Percentiles rank a stretch among this genome's conserved stretches.
Evolutionary conservation across 495 filamentous ascomycete species (phyloP).

Genomic region (Glonium stellatum): DNA sequence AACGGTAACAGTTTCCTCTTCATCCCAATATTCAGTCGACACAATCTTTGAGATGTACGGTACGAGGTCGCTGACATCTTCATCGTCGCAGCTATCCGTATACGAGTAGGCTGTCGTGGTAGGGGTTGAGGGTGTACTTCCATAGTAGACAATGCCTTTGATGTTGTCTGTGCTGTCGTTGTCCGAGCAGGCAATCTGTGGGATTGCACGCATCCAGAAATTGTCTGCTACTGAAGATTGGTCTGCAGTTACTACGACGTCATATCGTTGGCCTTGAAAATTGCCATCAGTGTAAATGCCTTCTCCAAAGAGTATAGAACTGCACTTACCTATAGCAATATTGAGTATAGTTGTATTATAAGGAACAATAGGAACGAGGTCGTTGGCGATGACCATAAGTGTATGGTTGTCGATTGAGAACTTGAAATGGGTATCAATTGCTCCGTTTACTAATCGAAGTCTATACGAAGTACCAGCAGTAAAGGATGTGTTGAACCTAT

Average conservation of each 20-base stretch:
- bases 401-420: constrained; percentile 46
- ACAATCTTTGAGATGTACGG: constrained; percentile 24
- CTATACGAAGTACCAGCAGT: constrained; percentile 41
- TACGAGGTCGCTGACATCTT: constrained; percentile 27
- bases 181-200: constrained; percentile 27
- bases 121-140: constrained; percentile 13
- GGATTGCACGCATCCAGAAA: constrained; percentile 39
- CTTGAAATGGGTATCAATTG: constrained; percentile 44
- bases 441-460: constrained; percentile 44
- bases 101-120: constrained; percentile 32
- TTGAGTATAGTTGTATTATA: constrained; percentile 38
- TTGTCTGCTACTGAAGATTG: constrained; percentile 22
- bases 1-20: constrained; percentile 25
- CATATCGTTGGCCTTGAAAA: constrained; percentile 35
- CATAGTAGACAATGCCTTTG: constrained; percentile 34
- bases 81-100: constrained; percentile 35
- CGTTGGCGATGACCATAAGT: constrained; percentile 43
- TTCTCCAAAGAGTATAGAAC: not conserved
- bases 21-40: constrained; percentile 11
- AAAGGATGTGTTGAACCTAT: constrained; percentile 33
- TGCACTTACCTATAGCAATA: constrained; percentile 29
- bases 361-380: constrained; percentile 45
- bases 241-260: constrained; percentile 37
- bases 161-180: constrained; percentile 30
- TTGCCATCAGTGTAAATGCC: constrained; percentile 2